Evolutionary conservation across 1,284 basidiomycete genomes (phyloP).

Genomic region (Ceratobasidium sp.): DNA sequence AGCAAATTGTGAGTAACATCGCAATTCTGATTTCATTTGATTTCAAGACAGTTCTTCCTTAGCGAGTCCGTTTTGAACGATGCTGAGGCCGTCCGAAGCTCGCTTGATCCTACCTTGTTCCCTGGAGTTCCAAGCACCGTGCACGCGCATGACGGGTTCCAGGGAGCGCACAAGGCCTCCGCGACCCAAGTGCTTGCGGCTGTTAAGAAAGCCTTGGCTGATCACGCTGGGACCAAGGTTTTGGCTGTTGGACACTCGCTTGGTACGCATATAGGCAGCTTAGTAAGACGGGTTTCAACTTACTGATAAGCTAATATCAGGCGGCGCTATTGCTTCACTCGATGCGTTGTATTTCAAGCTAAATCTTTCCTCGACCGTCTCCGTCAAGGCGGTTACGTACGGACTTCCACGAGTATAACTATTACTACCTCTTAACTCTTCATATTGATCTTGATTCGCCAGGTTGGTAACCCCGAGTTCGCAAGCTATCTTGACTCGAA

Average conservation of each 20-base stretch:
- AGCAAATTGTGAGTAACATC: conserved; percentile 47
- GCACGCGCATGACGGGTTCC: conserved; percentile 7
- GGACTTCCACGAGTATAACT: conserved; percentile 59
- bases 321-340: conserved; percentile 68
- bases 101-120: conserved; percentile 16
- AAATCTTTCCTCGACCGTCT: conserved; percentile 46
- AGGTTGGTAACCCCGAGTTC: conserved; percentile 49
- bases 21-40: not conserved
- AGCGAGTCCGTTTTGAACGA: conserved; percentile 45
- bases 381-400: conserved; percentile 42
- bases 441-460: conserved; percentile 3
- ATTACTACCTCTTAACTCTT: conserved; percentile 42
- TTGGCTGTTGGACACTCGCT: conserved; percentile 48
- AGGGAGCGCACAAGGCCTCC: not conserved
- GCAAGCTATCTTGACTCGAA: conserved; percentile 43
- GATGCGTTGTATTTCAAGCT: conserved; percentile 55
- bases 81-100: conserved; percentile 12
- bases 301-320: conserved; percentile 40
- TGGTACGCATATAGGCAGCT: conserved; percentile 43
- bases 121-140: conserved; percentile 33
- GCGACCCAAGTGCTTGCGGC: not conserved
- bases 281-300: not conserved
- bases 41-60: too few species aligned
- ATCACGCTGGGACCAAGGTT: conserved; percentile 37
- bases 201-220: conserved; percentile 35